These are phyloP conservation scores for Pseudogymnoascus sp. DNA, from an alignment of 2,329 filamentous ascomycete species.

Conservation along the genomic window DNA sequence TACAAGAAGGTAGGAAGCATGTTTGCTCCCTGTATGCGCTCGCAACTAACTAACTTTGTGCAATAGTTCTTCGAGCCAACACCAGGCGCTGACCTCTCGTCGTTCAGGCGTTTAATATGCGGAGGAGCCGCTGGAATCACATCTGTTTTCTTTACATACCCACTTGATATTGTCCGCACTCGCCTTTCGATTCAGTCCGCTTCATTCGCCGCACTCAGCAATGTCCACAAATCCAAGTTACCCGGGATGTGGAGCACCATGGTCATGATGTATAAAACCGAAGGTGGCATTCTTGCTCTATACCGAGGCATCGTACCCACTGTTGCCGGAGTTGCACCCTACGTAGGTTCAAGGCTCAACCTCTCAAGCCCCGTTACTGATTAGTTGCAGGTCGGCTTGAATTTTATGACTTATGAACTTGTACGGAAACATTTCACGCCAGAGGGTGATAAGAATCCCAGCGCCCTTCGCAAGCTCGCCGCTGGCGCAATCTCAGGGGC, in stretches of 20 bases:
- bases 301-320: conserved; percentile 93
- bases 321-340: conserved; percentile 89
- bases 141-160: conserved; percentile 90
- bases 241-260: conserved; percentile 91
- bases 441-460: conserved; percentile 79
- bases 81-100: conserved; percentile 64
- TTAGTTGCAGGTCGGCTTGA: conserved; percentile 66
- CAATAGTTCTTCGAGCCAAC: conserved; percentile 67
- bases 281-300: conserved; percentile 77
- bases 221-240: conserved; percentile 52
- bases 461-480: conserved; percentile 67
- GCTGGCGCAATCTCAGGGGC: conserved; percentile 93
- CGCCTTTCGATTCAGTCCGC: conserved; percentile 92
- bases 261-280: conserved; percentile 75
- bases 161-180: conserved; percentile 93
- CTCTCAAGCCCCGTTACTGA: conserved; percentile 16
- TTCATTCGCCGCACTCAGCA: conserved; percentile 74
- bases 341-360: conserved; percentile 47
- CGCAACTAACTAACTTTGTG: conserved; percentile 8
- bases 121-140: conserved; percentile 90
- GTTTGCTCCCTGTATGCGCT: neutral
- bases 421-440: conserved; percentile 76
- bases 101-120: conserved; percentile 72
- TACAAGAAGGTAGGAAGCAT: conserved; percentile 70
- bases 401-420: conserved; percentile 97